phyloP scores from a whole-genome alignment of 2,329 filamentous ascomycete genomes.

The Hymenoscyphus fructigenus region DNA sequence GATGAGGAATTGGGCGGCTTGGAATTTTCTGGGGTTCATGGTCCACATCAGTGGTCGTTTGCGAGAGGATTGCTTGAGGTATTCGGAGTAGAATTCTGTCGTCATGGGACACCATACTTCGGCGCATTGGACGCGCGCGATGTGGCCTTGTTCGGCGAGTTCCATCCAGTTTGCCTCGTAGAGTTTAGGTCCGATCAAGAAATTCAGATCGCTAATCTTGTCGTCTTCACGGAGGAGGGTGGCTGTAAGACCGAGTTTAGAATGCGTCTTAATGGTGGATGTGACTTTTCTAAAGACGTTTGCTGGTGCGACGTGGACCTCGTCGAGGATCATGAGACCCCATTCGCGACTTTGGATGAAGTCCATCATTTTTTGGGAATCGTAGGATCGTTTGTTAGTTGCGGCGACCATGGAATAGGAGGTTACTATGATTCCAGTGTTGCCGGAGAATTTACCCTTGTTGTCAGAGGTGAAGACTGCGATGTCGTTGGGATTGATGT shows the following conservation, averaged over 20 bases:
- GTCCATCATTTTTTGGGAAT: constrained; percentile 96
- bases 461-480: constrained; percentile 93
- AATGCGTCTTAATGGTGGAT: constrained; percentile 88
- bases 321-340: constrained; percentile 95
- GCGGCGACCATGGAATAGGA: constrained; percentile 99
- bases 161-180: constrained; percentile 99
- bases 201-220: constrained; percentile 97
- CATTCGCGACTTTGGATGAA: constrained; percentile 88
- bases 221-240: constrained; percentile 95
- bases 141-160: constrained; percentile 92
- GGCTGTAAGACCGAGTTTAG: constrained; percentile 90
- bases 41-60: constrained; percentile 77
- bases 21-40: constrained; percentile 97
- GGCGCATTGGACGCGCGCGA: constrained; percentile 94
- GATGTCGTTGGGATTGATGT: constrained; percentile 90
- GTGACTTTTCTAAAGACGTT: constrained; percentile 96
- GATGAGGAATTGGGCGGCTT: constrained; percentile 96
- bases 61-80: constrained; percentile 69
- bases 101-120: constrained; percentile 99
- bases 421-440: constrained; percentile 93
- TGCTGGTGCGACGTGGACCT: constrained; percentile 96
- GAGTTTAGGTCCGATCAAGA: constrained; percentile 93
- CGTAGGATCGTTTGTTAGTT: constrained; percentile 80
- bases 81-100: constrained; percentile 95
- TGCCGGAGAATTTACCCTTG: constrained; percentile 81